phyloP scores from a whole-genome alignment of 2,329 filamentous ascomycete genomes.

The Phoma sp. region DNA sequence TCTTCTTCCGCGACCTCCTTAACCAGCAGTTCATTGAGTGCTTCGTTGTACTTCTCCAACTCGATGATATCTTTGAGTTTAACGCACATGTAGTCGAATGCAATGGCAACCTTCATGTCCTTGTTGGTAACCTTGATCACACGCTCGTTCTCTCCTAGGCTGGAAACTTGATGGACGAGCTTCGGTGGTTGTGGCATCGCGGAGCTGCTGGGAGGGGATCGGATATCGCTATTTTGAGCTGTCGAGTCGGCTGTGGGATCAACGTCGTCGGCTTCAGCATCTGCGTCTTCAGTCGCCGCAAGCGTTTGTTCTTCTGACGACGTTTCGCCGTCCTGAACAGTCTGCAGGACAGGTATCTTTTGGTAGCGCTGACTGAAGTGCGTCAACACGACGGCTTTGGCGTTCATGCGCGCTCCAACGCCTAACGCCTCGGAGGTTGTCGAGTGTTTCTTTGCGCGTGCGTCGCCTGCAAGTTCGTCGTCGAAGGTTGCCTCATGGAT shows the following conservation, averaged over 20 bases:
- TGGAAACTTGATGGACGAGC: conserved; percentile 16
- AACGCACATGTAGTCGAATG: conserved; percentile 80
- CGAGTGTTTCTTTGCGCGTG: conserved; percentile 84
- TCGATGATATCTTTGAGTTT: conserved; percentile 72
- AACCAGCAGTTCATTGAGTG: conserved; percentile 62
- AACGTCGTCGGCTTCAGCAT: conserved; percentile 29
- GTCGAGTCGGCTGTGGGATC: conserved; percentile 23
- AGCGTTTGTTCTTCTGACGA: neutral
- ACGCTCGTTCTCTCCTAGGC: conserved; percentile 25
- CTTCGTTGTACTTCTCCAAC: conserved; percentile 67
- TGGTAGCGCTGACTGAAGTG: conserved; percentile 96
- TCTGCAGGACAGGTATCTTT: conserved; percentile 66
- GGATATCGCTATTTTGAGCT: conserved; percentile 33
- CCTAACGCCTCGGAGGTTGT: conserved; percentile 85
- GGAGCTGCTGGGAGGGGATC: conserved; percentile 10
- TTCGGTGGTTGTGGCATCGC: conserved; percentile 17
- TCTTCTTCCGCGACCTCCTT: conserved; percentile 32
- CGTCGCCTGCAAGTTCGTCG: conserved; percentile 79
- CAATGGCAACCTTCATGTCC: conserved; percentile 71
- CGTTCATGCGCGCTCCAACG: conserved; percentile 78
- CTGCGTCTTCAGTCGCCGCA: conserved; percentile 33
- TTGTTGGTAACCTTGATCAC: conserved; percentile 50
- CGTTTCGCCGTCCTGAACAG: conserved; percentile 37
- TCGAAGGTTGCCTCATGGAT: conserved; percentile 97
- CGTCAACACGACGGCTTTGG: conserved; percentile 80